phyloP scores from a whole-genome alignment of 176 grass and related monocot species.

The Bolboschoenus planiculmis region DNA sequence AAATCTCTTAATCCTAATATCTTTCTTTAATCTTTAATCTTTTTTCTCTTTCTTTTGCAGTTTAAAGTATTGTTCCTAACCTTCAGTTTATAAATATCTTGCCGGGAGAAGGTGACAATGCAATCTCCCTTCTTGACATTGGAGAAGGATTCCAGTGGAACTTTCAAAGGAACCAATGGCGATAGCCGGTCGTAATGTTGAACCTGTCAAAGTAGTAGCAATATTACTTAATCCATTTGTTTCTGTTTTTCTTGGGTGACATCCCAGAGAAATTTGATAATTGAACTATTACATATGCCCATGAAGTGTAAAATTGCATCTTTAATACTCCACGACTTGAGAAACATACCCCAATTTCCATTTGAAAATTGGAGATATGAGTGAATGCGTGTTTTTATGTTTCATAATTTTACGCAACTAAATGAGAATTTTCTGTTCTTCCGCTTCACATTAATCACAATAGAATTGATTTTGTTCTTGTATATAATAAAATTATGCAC shows the following conservation, averaged over 20 bases:
- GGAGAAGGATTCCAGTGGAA: constrained; percentile 68
- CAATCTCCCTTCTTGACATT: constrained; percentile 85
- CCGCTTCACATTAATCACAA: neutral
- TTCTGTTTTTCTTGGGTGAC: neutral
- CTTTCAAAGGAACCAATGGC: constrained; percentile 76
- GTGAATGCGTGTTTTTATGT: neutral
- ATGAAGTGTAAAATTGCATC: neutral
- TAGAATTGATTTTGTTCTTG: neutral
- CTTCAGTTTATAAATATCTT: constrained; percentile 74
- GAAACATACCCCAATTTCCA: neutral
- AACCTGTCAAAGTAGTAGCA: constrained; percentile 39
- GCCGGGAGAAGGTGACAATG: constrained; percentile 74
- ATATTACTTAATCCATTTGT: neutral
- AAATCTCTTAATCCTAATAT: neutral
- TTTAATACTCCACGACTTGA: neutral
- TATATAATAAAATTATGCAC: neutral
- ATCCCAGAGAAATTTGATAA: neutral
- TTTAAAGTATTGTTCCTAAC: constrained; percentile 37
- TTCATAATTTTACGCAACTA: neutral
- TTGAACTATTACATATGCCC: neutral
- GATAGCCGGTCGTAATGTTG: constrained; percentile 91
- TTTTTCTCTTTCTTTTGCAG: neutral
- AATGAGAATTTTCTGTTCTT: neutral
- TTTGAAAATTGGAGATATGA: neutral
- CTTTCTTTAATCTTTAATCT: neutral